Evolutionary conservation across 2,329 filamentous ascomycete genomes (phyloP).

Genomic region (Trichoderma breve): DNA sequence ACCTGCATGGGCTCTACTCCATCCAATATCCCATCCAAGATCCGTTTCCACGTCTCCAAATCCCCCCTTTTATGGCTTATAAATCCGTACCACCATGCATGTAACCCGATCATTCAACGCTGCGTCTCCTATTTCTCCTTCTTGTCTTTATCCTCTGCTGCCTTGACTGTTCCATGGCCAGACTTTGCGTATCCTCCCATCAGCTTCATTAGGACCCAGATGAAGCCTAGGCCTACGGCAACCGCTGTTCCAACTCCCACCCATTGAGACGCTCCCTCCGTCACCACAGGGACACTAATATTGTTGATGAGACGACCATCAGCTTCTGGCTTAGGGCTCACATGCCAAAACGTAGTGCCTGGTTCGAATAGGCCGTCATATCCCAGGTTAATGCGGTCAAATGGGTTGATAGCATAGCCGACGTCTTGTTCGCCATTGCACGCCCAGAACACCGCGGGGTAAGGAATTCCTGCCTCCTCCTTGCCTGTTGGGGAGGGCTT

Average conservation of each 20-base stretch:
- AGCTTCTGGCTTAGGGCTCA: slow-evolving; percentile 49
- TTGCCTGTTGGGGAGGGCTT: slow-evolving; percentile 57
- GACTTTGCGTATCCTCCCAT: slow-evolving; percentile 19
- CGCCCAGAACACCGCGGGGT: slow-evolving; percentile 87
- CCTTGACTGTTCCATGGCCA: background rate
- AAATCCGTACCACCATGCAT: background rate
- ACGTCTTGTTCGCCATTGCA: slow-evolving; percentile 65
- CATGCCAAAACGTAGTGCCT: slow-evolving; percentile 80
- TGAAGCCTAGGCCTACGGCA: slow-evolving; percentile 61
- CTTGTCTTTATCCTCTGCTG: slow-evolving; percentile 22
- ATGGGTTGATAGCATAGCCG: slow-evolving; percentile 75
- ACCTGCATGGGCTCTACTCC: background rate
- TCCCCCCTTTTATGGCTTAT: background rate
- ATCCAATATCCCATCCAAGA: background rate
- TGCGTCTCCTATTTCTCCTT: slow-evolving; percentile 25
- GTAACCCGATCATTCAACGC: background rate
- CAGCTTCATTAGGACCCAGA: slow-evolving; percentile 67
- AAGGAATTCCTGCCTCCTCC: slow-evolving; percentile 62
- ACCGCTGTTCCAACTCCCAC: slow-evolving; percentile 56
- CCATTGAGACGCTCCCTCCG: slow-evolving; percentile 48
- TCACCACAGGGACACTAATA: slow-evolving; percentile 65
- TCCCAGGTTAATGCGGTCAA: slow-evolving; percentile 79
- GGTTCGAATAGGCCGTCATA: slow-evolving; percentile 79
- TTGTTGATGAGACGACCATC: slow-evolving; percentile 48
- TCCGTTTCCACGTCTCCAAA: background rate